Base-by-base conservation (phyloP, 495 filamentous ascomycete genomes). In the Cladorrhinum samala region DNA sequence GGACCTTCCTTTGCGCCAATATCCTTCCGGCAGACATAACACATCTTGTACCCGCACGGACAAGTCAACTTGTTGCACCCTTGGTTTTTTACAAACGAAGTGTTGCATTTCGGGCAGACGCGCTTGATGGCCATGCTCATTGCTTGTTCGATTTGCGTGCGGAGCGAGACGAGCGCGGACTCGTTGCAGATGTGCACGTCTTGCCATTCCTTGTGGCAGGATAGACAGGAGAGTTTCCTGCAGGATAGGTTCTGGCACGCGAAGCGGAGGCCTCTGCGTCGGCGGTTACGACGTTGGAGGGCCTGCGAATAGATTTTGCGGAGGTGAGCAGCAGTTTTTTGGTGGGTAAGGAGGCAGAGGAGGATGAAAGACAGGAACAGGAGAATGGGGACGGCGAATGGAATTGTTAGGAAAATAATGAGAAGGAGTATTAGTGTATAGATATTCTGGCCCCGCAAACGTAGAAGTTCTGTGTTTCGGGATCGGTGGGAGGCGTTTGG, bases 41-140 rank as follows among this genome's bases (percentile, higher is more conserved):
- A 98, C 93, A 98, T 98, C 54, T 85, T 84, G 69, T 96, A 98
- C 0, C 93, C 91, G 66, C 93, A 98, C n/a, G 88, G 79, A 65
- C 93, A 98, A n/a, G 87, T 91, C 14, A 98, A 71, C 67, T 96
- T 96, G 72, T 98, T 98, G 76, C 93, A 98, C 54, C 93, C 93
- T 27, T 85, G 83, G 2, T 79, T 83, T 63, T 96, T 96, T 67
- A 98, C 86, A 62, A 98, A 96, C 14, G 86, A 88, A 20, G 90
- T 83, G 53, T 86, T 82, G 72, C 93, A 98, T 49, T 82, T 78
- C 9, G 93, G 93, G 67, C 93, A 98, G 16, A 91, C 95, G 38
- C 93, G 88, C 69, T 98, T 98, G 57, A 98, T 83, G 13, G 93
- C 93, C 48, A 90, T 83, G 37, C 91, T 92, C 72, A 91, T 90